Evolutionary conservation across 768 basidiomycete genomes (phyloP), one percentile per base, ranked within the genome.

Genomic region (Amanita molliuscula): DNA sequence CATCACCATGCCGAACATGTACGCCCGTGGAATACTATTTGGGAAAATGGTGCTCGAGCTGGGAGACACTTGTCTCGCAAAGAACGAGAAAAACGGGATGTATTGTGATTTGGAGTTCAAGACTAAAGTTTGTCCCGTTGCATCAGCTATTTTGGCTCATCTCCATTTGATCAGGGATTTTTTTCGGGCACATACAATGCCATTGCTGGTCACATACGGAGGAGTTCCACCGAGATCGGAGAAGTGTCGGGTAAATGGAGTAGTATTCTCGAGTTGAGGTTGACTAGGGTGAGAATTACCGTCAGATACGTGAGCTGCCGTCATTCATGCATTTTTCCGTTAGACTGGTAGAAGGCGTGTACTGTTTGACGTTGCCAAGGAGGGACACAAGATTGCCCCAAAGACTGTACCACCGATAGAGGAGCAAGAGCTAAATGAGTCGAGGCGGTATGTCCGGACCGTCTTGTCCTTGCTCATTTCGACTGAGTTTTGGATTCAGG

Each of bases 1-100:
- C 52, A 81, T 92, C 57, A 83, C 88, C 52, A 96, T 99, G 94
- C 96, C 96, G 26, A 98, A 97, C 71, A 96, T 97, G 86, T 95
- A 90, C 61, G 88, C 86, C 42, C 76, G 88, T 33, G 89, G 89
- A 6, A 88, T 90, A 56, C 67, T 90, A 37, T 91, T 88, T 65
- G 88, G 87, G 8, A 90, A 88, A 75, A 95, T 99, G 93, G 85
- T 97, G 23, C 73, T 95, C 47, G 96, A 99, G 68, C 73, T 99
- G 18, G 94, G 95, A 4, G 96, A 98, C 65, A 77, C 79, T 29
- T 92, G 90, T 57, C 76, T 71, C 6, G 90, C 91, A 51, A 82
- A 80, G 70, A 93, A 92, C 68, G 83, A 88, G 59, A 81, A 80
- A 58, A 79, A 80, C 38, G 81, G 80, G 16, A 63, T 89, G 54